Evolutionary conservation across 2,329 filamentous ascomycete species (phyloP).

Genomic region (Ascocoryne sarcoides): DNA sequence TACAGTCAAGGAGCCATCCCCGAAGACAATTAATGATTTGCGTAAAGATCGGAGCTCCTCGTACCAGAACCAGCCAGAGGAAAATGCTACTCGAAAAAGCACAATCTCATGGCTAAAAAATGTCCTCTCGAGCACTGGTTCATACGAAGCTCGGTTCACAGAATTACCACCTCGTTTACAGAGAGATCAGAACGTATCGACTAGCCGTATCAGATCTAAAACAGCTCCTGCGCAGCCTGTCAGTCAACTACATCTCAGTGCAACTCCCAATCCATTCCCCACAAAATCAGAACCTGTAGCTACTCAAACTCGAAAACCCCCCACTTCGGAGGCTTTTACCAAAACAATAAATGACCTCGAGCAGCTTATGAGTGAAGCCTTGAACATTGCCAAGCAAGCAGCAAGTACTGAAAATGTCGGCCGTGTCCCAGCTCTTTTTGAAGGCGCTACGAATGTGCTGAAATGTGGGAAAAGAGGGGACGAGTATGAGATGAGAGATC

Average conservation of each 20-base stretch:
- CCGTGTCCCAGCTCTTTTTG: constrained; percentile 16
- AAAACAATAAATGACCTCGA: constrained; percentile 30
- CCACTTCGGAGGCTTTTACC: constrained; percentile 25
- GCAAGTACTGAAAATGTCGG: constrained; percentile 20
- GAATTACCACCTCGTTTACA: constrained; percentile 20
- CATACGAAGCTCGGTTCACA: constrained; percentile 24
- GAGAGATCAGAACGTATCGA: constrained; percentile 1
- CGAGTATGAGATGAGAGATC: constrained; percentile 1
- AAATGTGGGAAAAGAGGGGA: constrained; percentile 14
- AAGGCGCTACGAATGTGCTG: constrained; percentile 17
- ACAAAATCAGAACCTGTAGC: constrained; percentile 2
- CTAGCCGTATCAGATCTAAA: constrained; percentile 9
- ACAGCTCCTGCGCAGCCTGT: constrained; percentile 8
- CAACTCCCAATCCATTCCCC: constrained; percentile 3
- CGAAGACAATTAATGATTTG: background rate
- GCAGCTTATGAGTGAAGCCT: constrained; percentile 29
- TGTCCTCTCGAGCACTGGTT: constrained; percentile 17
- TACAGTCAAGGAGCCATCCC: background rate
- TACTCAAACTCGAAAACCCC: constrained; percentile 4
- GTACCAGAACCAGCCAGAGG: constrained; percentile 6
- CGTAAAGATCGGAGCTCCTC: constrained; percentile 6
- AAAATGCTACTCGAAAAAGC: constrained; percentile 12
- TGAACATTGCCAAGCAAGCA: constrained; percentile 30
- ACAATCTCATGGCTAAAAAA: constrained; percentile 25
- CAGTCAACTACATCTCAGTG: constrained; percentile 12